phyloP scores from a whole-genome alignment of 2,329 filamentous ascomycete species.

The Paramyrothecium sp. region DNA sequence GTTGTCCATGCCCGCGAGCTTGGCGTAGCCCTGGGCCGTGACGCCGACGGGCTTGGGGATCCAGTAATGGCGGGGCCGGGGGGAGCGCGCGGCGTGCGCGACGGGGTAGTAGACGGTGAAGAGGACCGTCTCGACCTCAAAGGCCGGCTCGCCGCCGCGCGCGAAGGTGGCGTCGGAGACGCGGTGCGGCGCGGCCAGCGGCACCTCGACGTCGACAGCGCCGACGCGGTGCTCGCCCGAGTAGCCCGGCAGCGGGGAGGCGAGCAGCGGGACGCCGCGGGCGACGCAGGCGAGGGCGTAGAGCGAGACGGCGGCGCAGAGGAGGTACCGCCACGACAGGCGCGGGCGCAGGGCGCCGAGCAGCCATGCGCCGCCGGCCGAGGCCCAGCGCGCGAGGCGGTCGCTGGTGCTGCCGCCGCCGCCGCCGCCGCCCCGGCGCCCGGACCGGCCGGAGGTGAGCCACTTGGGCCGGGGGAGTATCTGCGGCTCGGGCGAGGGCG shows the following conservation, averaged over 20 bases:
- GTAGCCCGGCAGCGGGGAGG: constrained; percentile 41
- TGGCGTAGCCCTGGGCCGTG: constrained; percentile 45
- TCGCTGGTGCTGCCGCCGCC: too few relatives aligned
- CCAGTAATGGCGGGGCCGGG: constrained; percentile 38
- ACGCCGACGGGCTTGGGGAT: constrained; percentile 41
- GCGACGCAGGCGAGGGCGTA: constrained; percentile 40
- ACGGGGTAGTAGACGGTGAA: constrained; percentile 50
- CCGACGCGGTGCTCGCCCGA: constrained; percentile 44
- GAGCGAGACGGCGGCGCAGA: constrained; percentile 20
- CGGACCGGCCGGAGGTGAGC: not conserved
- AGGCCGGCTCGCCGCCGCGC: constrained; percentile 35
- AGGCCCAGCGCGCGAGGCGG: too few relatives aligned
- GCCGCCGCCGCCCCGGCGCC: too few relatives aligned
- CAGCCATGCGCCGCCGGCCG: too few relatives aligned
- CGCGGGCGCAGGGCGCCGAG: constrained; percentile 24
- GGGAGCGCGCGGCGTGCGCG: constrained; percentile 20
- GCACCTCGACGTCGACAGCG: constrained; percentile 45
- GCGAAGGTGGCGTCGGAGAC: constrained; percentile 29
- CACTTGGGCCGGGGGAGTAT: not conserved
- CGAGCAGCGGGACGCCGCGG: constrained; percentile 39
- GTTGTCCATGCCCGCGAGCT: constrained; percentile 41
- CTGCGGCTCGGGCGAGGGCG: not conserved
- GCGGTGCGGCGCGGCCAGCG: constrained; percentile 28
- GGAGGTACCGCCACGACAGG: constrained; percentile 30
- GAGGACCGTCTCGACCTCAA: constrained; percentile 44